Base-by-base conservation (phyloP, 2,329 filamentous ascomycete species). In the Aspergillus thermomutatus region DNA sequence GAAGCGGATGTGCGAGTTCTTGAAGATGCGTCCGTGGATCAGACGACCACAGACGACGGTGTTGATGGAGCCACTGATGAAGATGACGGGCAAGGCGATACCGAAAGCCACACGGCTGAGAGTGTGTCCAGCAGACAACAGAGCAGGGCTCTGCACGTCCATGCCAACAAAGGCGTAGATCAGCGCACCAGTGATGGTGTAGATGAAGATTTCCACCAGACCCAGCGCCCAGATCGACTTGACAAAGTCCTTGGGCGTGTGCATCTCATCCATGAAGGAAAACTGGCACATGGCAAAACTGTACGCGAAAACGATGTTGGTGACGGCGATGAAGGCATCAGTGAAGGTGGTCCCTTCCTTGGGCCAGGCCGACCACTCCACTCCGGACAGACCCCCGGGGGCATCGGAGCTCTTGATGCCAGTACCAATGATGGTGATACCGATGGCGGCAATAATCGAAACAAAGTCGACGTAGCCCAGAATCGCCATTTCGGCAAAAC, bases 251-350 rank as follows among this genome's bases (percentile, higher is more conserved):
- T 55, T 48, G 3, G 65, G 62, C 1, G 65, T 67, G 57, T 65
- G 64, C 64, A 66, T 66, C 49, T 66, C 64, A 25, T 66, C 60
- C 64, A 66, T 66, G 52, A 66, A 67, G 8, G 65, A 67, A 52
- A 66, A 65, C 52, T 65, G 65, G 59, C 65, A 66, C 50, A 65
- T 60, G 52, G 76, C 75, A 62, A 79, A 79, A 37, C 74, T 76
- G 66, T 79, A 80, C 25, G 72, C 70, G 54, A 74, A 75, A 49
- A 72, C 64, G 23, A 75, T 72, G 56, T 74, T 73, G 54, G 70
- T 66, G 46, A 72, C 59, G 27, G 72, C 66, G 41, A 72, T 66
- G 58, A 74, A 72, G 9, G 64, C 70, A 4, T 72, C 64, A 10
- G 65, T 64, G 52, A 75, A 75, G 31, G 71, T 68, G 46, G 60